These are phyloP conservation scores for Pterula multifida DNA, from an alignment of 1,284 basidiomycete genomes.

Conservation along the genomic window DNA sequence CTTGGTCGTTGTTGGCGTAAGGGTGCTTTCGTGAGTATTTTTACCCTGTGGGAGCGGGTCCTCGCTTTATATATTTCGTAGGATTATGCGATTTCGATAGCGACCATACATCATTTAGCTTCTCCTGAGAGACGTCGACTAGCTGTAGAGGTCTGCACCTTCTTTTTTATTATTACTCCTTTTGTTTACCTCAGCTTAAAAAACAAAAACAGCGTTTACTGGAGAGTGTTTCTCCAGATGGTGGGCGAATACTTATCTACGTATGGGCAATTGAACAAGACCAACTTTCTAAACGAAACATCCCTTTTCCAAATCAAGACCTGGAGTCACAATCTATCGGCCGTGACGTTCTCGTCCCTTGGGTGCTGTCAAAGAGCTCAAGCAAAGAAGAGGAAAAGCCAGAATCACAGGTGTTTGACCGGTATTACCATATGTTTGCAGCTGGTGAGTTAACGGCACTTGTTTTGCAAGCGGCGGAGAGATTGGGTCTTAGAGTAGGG, in stretches of 20 bases:
- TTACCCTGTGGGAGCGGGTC: neutral
- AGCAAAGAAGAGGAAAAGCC: slow-evolving; percentile 12
- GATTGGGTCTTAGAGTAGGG: slow-evolving; percentile 44
- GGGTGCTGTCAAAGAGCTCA: slow-evolving; percentile 23
- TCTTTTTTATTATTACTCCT: slow-evolving; percentile 1
- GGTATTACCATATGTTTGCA: slow-evolving; percentile 92
- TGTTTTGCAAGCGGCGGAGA: slow-evolving; percentile 46
- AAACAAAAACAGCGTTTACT: slow-evolving; percentile 42
- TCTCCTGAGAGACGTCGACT: slow-evolving; percentile 58
- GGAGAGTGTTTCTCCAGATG: slow-evolving; percentile 43
- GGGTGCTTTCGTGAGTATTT: slow-evolving; percentile 59
- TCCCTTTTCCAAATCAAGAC: slow-evolving; percentile 26
- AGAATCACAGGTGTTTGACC: slow-evolving; percentile 45
- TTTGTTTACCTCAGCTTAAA: slow-evolving; percentile 3
- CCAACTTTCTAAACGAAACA: slow-evolving; percentile 58
- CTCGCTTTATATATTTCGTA: slow-evolving; percentile 18
- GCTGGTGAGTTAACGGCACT: slow-evolving; percentile 63
- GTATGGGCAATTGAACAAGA: slow-evolving; percentile 99
- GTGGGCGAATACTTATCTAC: slow-evolving; percentile 82
- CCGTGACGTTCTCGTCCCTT: slow-evolving; percentile 37
- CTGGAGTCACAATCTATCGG: slow-evolving; percentile 16
- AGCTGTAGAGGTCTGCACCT: slow-evolving; percentile 54
- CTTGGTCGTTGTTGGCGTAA: slow-evolving; percentile 58
- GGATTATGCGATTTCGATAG: slow-evolving; percentile 94
- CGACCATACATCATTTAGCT: slow-evolving; percentile 89